Conservation (phyloP, 1,284 basidiomycete genomes). For the Agaricales sp. region DNA sequence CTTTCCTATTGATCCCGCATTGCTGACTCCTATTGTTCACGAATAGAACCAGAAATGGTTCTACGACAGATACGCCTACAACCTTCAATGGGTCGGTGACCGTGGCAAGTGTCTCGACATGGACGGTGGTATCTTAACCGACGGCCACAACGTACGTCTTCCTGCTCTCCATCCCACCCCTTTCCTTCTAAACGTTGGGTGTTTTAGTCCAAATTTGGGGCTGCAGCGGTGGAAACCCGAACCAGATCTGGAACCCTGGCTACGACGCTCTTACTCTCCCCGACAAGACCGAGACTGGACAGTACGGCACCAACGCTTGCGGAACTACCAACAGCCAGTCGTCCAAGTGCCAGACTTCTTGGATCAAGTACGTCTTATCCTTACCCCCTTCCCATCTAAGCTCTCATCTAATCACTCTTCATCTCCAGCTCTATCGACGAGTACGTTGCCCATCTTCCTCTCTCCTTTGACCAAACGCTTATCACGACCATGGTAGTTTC, state of each 20-base stretch:
- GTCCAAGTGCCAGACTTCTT: slow-evolving; percentile 46
- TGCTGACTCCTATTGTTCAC: background rate
- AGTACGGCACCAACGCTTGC: slow-evolving; percentile 47
- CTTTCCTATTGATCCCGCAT: background rate
- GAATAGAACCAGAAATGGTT: slow-evolving; percentile 1
- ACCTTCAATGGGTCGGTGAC: slow-evolving; percentile 33
- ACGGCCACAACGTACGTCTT: slow-evolving; percentile 28
- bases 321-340: slow-evolving; percentile 34
- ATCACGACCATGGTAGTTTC: slow-evolving; percentile 51
- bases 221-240: slow-evolving; percentile 27
- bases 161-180: background rate
- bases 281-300: slow-evolving; percentile 36
- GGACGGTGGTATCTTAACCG: slow-evolving; percentile 24
- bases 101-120: slow-evolving; percentile 39
- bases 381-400: slow-evolving; percentile 25
- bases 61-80: slow-evolving; percentile 19
- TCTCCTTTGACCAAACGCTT: slow-evolving; percentile 21
- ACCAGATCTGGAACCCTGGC: slow-evolving; percentile 41
- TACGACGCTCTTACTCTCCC: slow-evolving; percentile 32
- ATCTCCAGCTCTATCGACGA: background rate
- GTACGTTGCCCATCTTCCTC: background rate
- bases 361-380: slow-evolving; percentile 35
- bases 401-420: slow-evolving; percentile 8
- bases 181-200: no score
- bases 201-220: slow-evolving; percentile 29